Conservation (phyloP, 2,329 filamentous ascomycete genomes). For the Pestalotiopsis sp. region DNA sequence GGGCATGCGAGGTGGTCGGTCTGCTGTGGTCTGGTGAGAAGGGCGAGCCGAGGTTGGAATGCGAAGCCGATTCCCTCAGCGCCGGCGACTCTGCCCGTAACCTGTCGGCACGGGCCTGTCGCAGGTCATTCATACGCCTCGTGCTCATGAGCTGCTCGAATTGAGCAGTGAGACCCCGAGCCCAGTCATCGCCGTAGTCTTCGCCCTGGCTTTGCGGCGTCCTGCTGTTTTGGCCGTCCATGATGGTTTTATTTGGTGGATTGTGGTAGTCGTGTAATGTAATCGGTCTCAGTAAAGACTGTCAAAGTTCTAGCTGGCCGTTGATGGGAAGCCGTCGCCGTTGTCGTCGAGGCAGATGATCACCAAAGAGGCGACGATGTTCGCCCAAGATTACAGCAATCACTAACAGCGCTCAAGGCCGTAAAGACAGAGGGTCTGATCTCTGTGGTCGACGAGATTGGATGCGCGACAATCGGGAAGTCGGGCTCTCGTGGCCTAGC, state of each 20-base stretch:
- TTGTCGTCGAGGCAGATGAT: neutral
- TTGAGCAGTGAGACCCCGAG: conserved; percentile 75
- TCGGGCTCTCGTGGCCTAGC: conserved; percentile 14
- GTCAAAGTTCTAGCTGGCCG: neutral
- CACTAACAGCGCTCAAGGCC: neutral
- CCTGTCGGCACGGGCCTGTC: conserved; percentile 60
- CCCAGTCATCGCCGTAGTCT: conserved; percentile 71
- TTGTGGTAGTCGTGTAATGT: neutral
- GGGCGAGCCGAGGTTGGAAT: conserved; percentile 45
- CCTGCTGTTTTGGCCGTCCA: conserved; percentile 24
- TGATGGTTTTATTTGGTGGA: conserved; percentile 15
- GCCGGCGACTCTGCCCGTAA: conserved; percentile 60
- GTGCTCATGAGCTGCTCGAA: conserved; percentile 88
- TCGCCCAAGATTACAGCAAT: neutral
- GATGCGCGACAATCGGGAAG: neutral
- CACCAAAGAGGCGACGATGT: neutral
- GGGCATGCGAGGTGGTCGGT: conserved; percentile 49
- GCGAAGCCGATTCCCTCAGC: conserved; percentile 52
- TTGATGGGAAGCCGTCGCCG: neutral
- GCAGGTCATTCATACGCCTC: conserved; percentile 83
- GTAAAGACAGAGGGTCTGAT: neutral
- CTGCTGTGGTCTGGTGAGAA: conserved; percentile 41
- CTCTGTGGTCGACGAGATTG: conserved; percentile 2
- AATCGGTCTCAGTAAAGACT: neutral
- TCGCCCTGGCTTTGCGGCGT: conserved; percentile 25